phyloP scores from a whole-genome alignment of 495 filamentous ascomycete genomes.

The Diplogelasinospora grovesii region DNA sequence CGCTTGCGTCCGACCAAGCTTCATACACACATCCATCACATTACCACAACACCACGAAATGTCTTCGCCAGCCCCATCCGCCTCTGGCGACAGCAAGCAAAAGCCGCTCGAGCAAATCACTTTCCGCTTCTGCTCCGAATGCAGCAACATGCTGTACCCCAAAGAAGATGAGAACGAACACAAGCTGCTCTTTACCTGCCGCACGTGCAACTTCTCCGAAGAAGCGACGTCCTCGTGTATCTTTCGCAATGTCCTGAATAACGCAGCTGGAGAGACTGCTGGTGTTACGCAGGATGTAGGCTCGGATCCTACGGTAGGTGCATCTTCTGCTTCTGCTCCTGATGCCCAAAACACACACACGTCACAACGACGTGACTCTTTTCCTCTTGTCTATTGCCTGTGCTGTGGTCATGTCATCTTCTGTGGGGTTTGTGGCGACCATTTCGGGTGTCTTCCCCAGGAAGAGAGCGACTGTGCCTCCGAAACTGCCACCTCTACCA shows the following conservation, averaged over 20 bases:
- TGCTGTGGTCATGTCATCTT: constrained; percentile 13
- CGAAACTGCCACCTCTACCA: too few species aligned
- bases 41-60: constrained; percentile 27
- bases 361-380: constrained; percentile 10
- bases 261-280: constrained; percentile 85
- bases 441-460: too few species aligned
- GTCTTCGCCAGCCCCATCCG: constrained; percentile 55
- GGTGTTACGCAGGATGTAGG: constrained; percentile 95
- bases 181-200: constrained; percentile 58
- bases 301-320: constrained; percentile 94
- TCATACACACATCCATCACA: background rate
- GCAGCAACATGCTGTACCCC: constrained; percentile 96
- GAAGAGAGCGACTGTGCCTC: too few species aligned
- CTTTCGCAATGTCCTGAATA: constrained; percentile 85
- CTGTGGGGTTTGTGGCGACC: constrained; percentile 11
- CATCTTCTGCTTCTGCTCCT: constrained; percentile 31
- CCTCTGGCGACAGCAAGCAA: constrained; percentile 39
- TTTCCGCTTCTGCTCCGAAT: constrained; percentile 96
- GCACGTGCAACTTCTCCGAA: constrained; percentile 86
- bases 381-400: constrained; percentile 13
- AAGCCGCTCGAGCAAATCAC: constrained; percentile 69
- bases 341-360: constrained; percentile 10
- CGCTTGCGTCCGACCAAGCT: background rate
- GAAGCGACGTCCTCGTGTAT: constrained; percentile 78
- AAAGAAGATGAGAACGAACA: constrained; percentile 69